phyloP scores from a whole-genome alignment of 768 basidiomycete genomes.

The Boletus barrowsii region DNA sequence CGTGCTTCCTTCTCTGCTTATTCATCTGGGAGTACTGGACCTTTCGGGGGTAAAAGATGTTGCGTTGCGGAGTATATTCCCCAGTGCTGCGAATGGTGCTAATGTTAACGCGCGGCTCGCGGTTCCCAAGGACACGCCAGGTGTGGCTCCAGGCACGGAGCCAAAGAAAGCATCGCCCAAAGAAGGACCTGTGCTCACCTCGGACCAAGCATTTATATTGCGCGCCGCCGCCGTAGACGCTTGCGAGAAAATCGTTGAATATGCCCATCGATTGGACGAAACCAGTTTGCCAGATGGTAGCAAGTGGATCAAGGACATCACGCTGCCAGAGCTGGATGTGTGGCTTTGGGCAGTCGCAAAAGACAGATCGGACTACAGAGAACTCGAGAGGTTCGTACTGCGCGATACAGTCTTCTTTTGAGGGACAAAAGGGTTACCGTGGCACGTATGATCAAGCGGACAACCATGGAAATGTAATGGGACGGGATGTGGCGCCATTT shows the following conservation, averaged over 20 bases:
- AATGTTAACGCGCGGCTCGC: conserved; percentile 42
- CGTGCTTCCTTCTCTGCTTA: conserved; percentile 76
- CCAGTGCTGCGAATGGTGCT: conserved; percentile 39
- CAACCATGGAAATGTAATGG: neutral
- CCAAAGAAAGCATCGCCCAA: conserved; percentile 26
- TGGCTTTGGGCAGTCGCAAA: conserved; percentile 88
- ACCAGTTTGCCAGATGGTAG: conserved; percentile 25
- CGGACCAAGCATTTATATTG: conserved; percentile 64
- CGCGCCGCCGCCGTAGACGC: conserved; percentile 81
- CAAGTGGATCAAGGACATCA: conserved; percentile 55
- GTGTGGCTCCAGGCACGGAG: conserved; percentile 11
- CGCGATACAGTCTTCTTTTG: conserved; percentile 69
- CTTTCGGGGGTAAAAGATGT: conserved; percentile 45
- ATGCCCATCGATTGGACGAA: conserved; percentile 39
- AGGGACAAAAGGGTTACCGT: neutral
- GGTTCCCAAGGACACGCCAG: conserved; percentile 14
- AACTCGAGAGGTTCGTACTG: conserved; percentile 63
- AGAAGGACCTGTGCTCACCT: conserved; percentile 54
- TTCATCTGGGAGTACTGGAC: conserved; percentile 75
- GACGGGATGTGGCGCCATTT: conserved; percentile 1
- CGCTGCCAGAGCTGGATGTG: conserved; percentile 59
- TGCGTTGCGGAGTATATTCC: conserved; percentile 47
- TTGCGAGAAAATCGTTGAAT: conserved; percentile 63
- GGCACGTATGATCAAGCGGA: neutral
- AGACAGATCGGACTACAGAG: conserved; percentile 68